Evolutionary conservation across 1,284 basidiomycete genomes (phyloP), one percentile per base, ranked within the genome.

Genomic region (Somion occarium): DNA sequence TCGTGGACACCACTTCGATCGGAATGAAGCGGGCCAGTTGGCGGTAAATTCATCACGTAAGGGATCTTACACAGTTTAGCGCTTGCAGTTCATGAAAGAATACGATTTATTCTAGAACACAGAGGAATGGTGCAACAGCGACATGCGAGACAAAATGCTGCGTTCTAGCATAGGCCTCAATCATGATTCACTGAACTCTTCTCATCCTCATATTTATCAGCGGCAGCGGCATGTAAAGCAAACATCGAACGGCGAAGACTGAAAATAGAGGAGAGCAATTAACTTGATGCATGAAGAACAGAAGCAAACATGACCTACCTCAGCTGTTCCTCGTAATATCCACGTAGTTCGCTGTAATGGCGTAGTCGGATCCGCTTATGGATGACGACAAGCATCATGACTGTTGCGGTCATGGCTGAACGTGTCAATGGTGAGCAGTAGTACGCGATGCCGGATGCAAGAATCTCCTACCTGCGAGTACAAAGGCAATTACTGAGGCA

Each of bases 301-400:
- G 13, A 38, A n/a, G 3, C 11, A 24, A 13, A 38, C 15, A 26
- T 3, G 15, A 56, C 64, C 5, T 45, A 80, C 78, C 70, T 74
- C 20, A 75, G 68, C 58, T 83, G 81, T 56, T 83, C 79, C 34
- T 73, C 65, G 54, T 79, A 82, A 58, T 82, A 83, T 27, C 78
- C 75, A 38, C 72, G 64, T 26, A 82, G 61, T 54, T 79, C 75
- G 44, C 69, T 68, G 52, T 76, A 74, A 3, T 67, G 68, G 37
- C 64, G 61, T 20, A 73, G 62, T 4, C 77, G 75, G 43, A 76
- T 69, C 3, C 79, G 72, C 38, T 72, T 74, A 61, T 83, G 78
- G n/a, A 76, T 54, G 24, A 78, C 54, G 2, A 71, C 71, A 13
- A 83, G 70, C 48, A 72, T 64, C 7, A 72, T 55, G 54, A 73